Evolutionary conservation across 805 yeast species (phyloP).

Genomic region (Spathaspora passalidarum): DNA sequence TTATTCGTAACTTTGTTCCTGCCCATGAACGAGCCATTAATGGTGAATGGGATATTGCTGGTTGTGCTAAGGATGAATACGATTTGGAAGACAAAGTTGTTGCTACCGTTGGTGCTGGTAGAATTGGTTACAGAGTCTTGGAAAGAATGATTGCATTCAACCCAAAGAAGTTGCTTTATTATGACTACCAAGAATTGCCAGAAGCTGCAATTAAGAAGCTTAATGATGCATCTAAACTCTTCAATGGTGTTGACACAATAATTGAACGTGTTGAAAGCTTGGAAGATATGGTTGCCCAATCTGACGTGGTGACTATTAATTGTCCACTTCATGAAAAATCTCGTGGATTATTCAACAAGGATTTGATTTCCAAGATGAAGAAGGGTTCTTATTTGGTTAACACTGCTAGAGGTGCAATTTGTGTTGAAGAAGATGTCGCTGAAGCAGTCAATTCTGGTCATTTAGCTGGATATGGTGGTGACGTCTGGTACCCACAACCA

Average conservation of each 20-base stretch:
- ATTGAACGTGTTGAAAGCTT: conserved; percentile 57
- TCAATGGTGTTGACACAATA: conserved; percentile 51
- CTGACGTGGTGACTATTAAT: conserved; percentile 75
- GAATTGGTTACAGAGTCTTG: conserved; percentile 75
- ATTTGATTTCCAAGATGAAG: conserved; percentile 65
- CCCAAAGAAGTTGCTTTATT: conserved; percentile 70
- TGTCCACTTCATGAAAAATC: conserved; percentile 74
- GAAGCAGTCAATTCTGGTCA: conserved; percentile 69
- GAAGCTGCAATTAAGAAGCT: conserved; percentile 43
- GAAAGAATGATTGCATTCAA: conserved; percentile 71
- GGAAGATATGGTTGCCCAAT: conserved; percentile 62
- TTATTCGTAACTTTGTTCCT: conserved; percentile 76
- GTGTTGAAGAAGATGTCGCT: conserved; percentile 70
- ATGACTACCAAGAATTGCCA: conserved; percentile 70
- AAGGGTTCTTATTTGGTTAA: conserved; percentile 71
- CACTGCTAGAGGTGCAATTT: conserved; percentile 82
- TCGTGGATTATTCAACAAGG: conserved; percentile 63
- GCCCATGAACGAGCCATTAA: conserved; percentile 65
- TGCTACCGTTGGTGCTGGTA: conserved; percentile 80
- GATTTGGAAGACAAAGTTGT: conserved; percentile 75
- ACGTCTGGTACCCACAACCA: conserved; percentile 85
- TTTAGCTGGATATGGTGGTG: conserved; percentile 79
- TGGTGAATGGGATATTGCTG: conserved; percentile 77
- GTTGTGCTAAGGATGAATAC: conserved; percentile 66
- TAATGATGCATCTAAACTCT: conserved; percentile 32